These are phyloP conservation scores for Collybia mongolica DNA, from an alignment of 768 basidiomycete genomes.

Conservation along the genomic window DNA sequence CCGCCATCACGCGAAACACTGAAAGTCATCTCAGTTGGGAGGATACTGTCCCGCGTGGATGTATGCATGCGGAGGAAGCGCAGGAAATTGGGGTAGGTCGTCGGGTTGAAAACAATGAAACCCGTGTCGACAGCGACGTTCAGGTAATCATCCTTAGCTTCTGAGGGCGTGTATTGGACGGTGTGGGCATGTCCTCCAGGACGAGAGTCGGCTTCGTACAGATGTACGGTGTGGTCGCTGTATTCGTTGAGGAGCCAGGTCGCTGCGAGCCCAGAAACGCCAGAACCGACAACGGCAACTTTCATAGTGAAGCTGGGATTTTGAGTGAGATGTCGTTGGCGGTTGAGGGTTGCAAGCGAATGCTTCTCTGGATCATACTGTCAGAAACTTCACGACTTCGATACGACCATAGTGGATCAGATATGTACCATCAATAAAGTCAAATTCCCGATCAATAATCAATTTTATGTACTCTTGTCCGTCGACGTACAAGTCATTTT, in stretches of 20 bases:
- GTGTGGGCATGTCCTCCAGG: slow-evolving; percentile 82
- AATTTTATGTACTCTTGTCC: too few relatives aligned
- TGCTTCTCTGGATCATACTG: too few relatives aligned
- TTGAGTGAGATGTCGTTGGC: too few relatives aligned
- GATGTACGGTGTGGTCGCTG: slow-evolving; percentile 71
- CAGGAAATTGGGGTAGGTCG: slow-evolving; percentile 78
- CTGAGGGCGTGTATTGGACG: slow-evolving; percentile 46
- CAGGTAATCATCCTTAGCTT: slow-evolving; percentile 22
- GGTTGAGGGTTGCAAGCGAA: too few relatives aligned
- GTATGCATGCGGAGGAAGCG: slow-evolving; percentile 54
- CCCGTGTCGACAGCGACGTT: slow-evolving; percentile 69
- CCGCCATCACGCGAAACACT: slow-evolving; percentile 71
- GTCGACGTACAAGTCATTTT: too few relatives aligned
- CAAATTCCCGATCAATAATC: too few relatives aligned
- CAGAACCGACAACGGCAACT: slow-evolving; percentile 74
- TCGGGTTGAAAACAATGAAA: slow-evolving; percentile 69
- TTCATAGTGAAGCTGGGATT: slow-evolving; percentile 43
- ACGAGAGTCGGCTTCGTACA: slow-evolving; percentile 66
- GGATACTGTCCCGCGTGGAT: slow-evolving; percentile 40
- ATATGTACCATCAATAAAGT: too few relatives aligned
- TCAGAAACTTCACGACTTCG: too few relatives aligned
- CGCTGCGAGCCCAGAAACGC: slow-evolving; percentile 76
- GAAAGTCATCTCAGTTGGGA: slow-evolving; percentile 76
- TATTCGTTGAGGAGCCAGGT: slow-evolving; percentile 78
- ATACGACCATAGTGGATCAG: too few relatives aligned